phyloP scores from a whole-genome alignment of 1,284 basidiomycete genomes.

The Golubevia pallescens region DNA sequence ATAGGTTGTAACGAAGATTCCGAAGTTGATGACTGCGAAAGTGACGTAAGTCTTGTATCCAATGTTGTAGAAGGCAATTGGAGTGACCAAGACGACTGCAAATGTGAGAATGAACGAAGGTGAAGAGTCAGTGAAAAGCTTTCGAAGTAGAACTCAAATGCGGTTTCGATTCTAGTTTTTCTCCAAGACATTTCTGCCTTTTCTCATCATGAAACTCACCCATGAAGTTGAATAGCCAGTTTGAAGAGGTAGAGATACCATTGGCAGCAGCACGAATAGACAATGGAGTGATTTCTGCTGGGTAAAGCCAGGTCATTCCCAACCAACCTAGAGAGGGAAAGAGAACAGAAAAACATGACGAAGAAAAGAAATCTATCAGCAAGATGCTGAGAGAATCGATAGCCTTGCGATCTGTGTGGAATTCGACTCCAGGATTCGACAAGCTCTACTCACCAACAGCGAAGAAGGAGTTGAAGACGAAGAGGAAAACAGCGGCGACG shows the following conservation, averaged over 20 bases:
- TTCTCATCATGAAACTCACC: too few relatives aligned
- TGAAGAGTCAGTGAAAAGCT: neutral
- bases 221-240: neutral
- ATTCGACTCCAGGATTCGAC: too few relatives aligned
- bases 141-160: neutral
- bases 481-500: constrained; percentile 47
- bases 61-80: constrained; percentile 1
- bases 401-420: too few relatives aligned
- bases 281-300: constrained; percentile 58
- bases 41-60: neutral
- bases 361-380: too few relatives aligned
- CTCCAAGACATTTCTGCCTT: too few relatives aligned
- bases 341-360: too few relatives aligned
- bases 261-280: constrained; percentile 52
- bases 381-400: too few relatives aligned
- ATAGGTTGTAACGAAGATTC: neutral
- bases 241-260: constrained; percentile 25
- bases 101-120: neutral
- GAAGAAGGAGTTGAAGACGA: constrained; percentile 60
- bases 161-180: neutral
- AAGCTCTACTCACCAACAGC: too few relatives aligned
- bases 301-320: constrained; percentile 63
- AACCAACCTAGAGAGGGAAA: too few relatives aligned
- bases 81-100: neutral
- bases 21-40: neutral